phyloP scores from a whole-genome alignment of 106 monocot genomes.

The Acorus gramineus region DNA sequence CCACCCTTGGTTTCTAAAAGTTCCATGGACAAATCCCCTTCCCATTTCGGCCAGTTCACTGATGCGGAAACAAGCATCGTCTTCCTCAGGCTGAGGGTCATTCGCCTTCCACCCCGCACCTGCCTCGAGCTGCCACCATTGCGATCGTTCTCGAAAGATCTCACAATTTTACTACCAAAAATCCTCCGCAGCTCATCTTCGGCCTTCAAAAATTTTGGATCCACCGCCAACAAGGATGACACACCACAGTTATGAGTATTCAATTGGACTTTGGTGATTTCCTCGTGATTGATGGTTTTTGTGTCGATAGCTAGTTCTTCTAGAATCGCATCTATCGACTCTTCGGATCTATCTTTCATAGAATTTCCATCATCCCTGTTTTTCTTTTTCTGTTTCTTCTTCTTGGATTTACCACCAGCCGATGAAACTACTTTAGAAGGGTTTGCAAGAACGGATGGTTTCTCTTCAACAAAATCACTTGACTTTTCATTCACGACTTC shows the following conservation, averaged over 20 bases:
- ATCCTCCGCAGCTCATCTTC: slow-evolving; percentile 90
- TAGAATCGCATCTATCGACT: slow-evolving; percentile 52
- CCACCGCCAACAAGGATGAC: slow-evolving; percentile 43
- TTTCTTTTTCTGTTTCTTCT: slow-evolving; percentile 96
- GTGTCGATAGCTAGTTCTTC: slow-evolving; percentile 57
- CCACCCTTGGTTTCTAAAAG: slow-evolving; percentile 69
- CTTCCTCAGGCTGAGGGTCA: slow-evolving; percentile 53
- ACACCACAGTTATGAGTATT: slow-evolving; percentile 9
- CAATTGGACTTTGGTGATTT: slow-evolving; percentile 8
- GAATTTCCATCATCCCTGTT: slow-evolving; percentile 25
- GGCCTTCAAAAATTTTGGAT: slow-evolving; percentile 83
- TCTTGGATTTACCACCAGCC: slow-evolving; percentile 63
- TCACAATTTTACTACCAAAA: slow-evolving; percentile 93
- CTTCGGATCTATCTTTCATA: slow-evolving; percentile 18
- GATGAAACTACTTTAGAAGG: slow-evolving; percentile 13
- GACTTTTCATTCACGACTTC: slow-evolving; percentile 11
- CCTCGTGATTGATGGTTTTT: slow-evolving; percentile 13
- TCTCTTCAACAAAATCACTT: slow-evolving; percentile 12
- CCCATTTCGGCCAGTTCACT: slow-evolving; percentile 82
- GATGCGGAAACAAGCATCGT: slow-evolving; percentile 68
- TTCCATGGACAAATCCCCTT: slow-evolving; percentile 89
- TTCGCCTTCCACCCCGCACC: slow-evolving; percentile 56
- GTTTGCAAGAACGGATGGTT: slow-evolving; percentile 14
- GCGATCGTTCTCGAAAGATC: slow-evolving; percentile 66
- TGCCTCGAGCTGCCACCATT: slow-evolving; percentile 55